Base-by-base conservation (phyloP, 1,284 basidiomycete genomes). In the Apiotrichum akiyoshidainum region DNA sequence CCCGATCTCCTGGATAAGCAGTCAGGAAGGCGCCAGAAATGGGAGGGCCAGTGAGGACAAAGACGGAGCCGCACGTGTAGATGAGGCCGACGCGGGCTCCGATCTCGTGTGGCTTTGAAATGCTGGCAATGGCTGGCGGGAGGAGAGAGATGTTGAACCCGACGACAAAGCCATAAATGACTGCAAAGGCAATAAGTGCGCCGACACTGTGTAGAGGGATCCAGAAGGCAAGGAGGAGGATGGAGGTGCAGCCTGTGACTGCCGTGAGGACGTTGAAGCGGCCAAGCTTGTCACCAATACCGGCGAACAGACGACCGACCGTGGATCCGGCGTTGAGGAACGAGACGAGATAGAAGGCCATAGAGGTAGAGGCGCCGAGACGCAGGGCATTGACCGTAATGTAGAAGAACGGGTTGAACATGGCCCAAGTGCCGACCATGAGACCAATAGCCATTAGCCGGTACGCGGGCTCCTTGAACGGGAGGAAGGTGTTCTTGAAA, bases 11-110 rank as follows among this genome's bases (percentile, higher is more conserved):
- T 10, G 52, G 41, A 39, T 71, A 67, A 9, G 44, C 44, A 13
- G 65, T 53, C 13, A 76, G 58, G 21, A 78, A 61, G 0, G 74
- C 74, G n/a, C 76, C 76, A 1, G 68, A 66, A 57, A 76, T 75
- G 0, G 75, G 74, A 2, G 74, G 73, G 0, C 74, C 74, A 21
- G 68, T 65, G 11, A 77, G 60, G 0, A 67, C 71, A 1, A 68
- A 64, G n/a, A 74, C 19, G 0, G 68, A 69, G 11, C 68, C 60
- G 33, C 67, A 44, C 11, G 57, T 33, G 37, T 63, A 67, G 21
- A 64, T 61, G n/a, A 71, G 55, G 2, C 71, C 71, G 19, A 69
- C 59, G 6, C 69, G 56, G n/a, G 61, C 55, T 6, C 71, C 71
- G 44, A 73, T 68, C 51, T 71, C 69, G 37, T 53, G 39, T 16